Percentiles rank a stretch among this genome's conserved stretches.
Conservation (phyloP, 2,329 filamentous ascomycete species). For the Samsoniella hepiali region DNA sequence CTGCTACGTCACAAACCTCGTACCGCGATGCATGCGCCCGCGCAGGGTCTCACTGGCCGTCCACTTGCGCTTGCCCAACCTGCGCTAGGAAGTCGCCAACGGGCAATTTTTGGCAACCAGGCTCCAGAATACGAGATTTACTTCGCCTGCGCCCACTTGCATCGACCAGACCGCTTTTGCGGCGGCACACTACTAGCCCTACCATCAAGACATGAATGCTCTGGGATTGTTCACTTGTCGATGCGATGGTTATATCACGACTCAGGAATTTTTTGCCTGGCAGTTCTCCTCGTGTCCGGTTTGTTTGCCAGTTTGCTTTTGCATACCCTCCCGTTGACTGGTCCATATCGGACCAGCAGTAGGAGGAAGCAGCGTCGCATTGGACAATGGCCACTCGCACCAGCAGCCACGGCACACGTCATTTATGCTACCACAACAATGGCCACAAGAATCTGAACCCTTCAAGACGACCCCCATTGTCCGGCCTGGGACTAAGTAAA, state of each 20-base stretch:
- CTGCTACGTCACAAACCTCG: conserved; percentile 5
- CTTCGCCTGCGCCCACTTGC: not conserved
- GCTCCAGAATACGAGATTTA: conserved; percentile 4
- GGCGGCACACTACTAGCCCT: not conserved
- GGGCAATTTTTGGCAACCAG: not conserved
- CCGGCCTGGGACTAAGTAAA: not conserved
- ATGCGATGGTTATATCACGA: not conserved
- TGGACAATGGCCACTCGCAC: not conserved
- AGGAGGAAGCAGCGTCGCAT: not conserved
- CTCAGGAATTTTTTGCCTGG: not conserved
- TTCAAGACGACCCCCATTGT: not conserved
- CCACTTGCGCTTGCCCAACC: not conserved
- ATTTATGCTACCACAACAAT: not conserved
- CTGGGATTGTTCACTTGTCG: not conserved
- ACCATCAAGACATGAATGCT: not conserved
- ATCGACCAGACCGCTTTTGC: not conserved
- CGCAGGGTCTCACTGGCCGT: not conserved
- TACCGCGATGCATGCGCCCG: not conserved
- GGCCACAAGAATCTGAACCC: not conserved
- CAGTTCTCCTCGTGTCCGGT: not conserved
- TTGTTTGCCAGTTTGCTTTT: conserved; percentile 4
- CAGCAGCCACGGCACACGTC: not conserved
- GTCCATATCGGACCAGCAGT: no score
- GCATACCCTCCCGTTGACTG: not conserved
- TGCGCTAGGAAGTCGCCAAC: not conserved